These are phyloP conservation scores for Amaranthus hypochondriacus DNA, from an alignment of 148 eudicot genomes.

Conservation along the genomic window DNA sequence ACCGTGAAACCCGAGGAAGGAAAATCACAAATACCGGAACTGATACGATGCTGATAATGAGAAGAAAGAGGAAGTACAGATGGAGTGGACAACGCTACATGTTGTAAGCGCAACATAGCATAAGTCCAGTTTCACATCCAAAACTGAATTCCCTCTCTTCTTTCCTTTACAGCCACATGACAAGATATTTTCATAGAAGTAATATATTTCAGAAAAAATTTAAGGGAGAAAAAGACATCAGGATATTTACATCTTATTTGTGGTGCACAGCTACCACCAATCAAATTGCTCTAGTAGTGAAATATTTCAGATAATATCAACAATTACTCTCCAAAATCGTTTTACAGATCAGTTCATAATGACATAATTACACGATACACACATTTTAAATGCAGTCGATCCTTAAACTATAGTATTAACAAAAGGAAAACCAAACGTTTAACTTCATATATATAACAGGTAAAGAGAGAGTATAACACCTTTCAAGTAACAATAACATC, in stretches of 20 bases:
- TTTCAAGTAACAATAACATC: constrained; percentile 7
- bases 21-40: not conserved
- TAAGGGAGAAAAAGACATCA: not conserved
- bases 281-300: too few relatives aligned
- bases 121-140: not conserved
- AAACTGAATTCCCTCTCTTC: not conserved
- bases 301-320: not conserved
- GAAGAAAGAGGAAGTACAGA: not conserved
- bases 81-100: not conserved
- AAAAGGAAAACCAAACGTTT: not conserved
- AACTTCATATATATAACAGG: constrained; percentile 11
- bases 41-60: not conserved
- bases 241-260: not conserved
- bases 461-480: constrained; percentile 8
- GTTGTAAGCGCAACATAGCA: constrained; percentile 17
- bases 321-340: constrained; percentile 22
- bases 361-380: constrained; percentile 27
- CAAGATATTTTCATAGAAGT: constrained; percentile 8
- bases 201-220: not conserved
- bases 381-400: constrained; percentile 12
- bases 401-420: constrained; percentile 6
- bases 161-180: constrained; percentile 6
- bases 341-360: constrained; percentile 16
- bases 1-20: not conserved
- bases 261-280: too few relatives aligned